Base-by-base conservation (phyloP, 2,329 filamentous ascomycete species). In the Aspergillus sp. region DNA sequence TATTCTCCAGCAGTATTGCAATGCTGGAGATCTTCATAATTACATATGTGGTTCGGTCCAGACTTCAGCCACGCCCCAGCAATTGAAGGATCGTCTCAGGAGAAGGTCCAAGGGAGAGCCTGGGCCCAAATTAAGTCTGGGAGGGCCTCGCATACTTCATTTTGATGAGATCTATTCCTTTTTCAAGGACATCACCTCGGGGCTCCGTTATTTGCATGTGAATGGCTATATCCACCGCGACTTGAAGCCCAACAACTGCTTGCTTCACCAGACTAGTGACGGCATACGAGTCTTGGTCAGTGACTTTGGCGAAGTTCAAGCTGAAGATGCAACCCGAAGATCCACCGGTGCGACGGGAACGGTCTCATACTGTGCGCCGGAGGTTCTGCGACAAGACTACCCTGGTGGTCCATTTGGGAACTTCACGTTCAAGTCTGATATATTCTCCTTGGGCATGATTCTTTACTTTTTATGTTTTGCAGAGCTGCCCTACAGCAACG, bases 391-490 rank as follows among this genome's bases (percentile, higher is more conserved):
- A 40, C 78, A 79, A 52, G 84, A 77, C 31, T 67, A 62, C 35
- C 68, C 78, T 0, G 75, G 74, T 27, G 91, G 91, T 0, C 78
- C 78, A 1, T 91, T 88, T 56, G 90, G 87, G 6, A 95, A 97
- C 61, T 98, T 98, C 59, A 95, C 90, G 0, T 90, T 88, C 27
- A 98, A 97, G 61, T 96, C 90, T 0, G 93, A 98, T 60, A 86
- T 98, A n/a, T 98, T 98, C 66, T 96, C 90, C 1, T 73, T 98
- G 0, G 93, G 93, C 39, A 96, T 98, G 91, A 97, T 97, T 44
- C 77, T 98, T 4, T 95, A 97, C 65, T 98, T 98, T 61, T 86
- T 98, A 76, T 98, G 93, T 64, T 98, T 98, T 62, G 88, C 86
- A 1, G 79, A 85, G 37, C 76, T 98, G 8, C 93, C 93, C 0